phyloP scores from a whole-genome alignment of 805 yeast species.

The Candida sakaeoensis region DNA sequence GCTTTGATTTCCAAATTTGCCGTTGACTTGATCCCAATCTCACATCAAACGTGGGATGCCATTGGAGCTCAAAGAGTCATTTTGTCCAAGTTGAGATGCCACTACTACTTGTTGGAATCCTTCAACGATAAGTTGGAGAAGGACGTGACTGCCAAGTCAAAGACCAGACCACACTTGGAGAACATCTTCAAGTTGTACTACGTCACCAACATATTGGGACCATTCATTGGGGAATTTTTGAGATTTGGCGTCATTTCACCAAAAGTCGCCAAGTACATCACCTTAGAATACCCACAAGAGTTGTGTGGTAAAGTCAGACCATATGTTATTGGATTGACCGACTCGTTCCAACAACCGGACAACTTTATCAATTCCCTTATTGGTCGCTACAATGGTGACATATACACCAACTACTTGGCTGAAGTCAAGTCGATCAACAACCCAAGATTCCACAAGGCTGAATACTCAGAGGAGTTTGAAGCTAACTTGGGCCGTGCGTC shows the following conservation, averaged over 20 bases:
- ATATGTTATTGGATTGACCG: slow-evolving; percentile 75
- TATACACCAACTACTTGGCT: slow-evolving; percentile 71
- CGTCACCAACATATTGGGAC: slow-evolving; percentile 57
- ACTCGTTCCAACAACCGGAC: slow-evolving; percentile 79
- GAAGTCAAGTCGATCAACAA: slow-evolving; percentile 49
- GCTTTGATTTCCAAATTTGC: slow-evolving; percentile 40
- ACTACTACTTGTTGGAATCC: slow-evolving; percentile 42
- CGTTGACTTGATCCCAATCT: slow-evolving; percentile 34
- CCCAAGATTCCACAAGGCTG: slow-evolving; percentile 54
- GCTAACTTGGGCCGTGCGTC: slow-evolving; percentile 31
- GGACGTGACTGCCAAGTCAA: slow-evolving; percentile 26
- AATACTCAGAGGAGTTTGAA: slow-evolving; percentile 44
- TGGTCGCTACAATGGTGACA: slow-evolving; percentile 78
- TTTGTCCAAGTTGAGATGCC: slow-evolving; percentile 50
- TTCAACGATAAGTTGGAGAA: slow-evolving; percentile 35
- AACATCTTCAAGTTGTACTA: slow-evolving; percentile 55
- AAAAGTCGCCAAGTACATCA: slow-evolving; percentile 17
- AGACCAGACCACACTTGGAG: slow-evolving; percentile 46
- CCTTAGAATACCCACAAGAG: slow-evolving; percentile 21
- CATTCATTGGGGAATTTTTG: slow-evolving; percentile 68
- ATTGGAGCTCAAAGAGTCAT: slow-evolving; percentile 44
- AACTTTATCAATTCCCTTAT: slow-evolving; percentile 77
- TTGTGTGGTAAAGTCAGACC: slow-evolving; percentile 41
- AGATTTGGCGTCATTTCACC: slow-evolving; percentile 56
- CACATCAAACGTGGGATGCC: slow-evolving; percentile 40